Conservation (phyloP, 768 basidiomycete genomes). For the Termitomyces sp. region DNA sequence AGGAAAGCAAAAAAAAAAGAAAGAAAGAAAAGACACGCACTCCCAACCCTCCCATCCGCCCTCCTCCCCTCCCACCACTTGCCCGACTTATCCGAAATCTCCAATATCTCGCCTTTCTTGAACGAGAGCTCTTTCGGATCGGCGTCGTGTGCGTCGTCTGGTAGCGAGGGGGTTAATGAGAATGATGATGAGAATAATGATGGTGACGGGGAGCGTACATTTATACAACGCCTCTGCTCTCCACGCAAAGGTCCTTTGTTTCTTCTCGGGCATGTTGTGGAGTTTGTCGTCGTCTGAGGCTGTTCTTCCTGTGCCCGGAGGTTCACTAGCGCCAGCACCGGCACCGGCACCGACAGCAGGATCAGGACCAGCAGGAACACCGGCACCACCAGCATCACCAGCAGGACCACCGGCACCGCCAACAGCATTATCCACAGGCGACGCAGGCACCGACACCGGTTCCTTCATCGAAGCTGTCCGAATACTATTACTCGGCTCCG, state of each 20-base stretch:
- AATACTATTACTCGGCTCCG: no score
- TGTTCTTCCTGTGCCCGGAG: no score
- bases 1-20: not conserved
- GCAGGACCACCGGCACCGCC: not conserved
- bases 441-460: not conserved
- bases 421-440: not conserved
- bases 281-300: no score
- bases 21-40: slow-evolving; percentile 38
- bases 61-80: slow-evolving; percentile 87
- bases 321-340: no score
- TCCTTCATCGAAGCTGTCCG: not conserved
- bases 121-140: slow-evolving; percentile 90
- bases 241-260: not conserved
- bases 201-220: slow-evolving; percentile 1
- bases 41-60: slow-evolving; percentile 57
- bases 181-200: not conserved
- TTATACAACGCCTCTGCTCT: slow-evolving; percentile 10
- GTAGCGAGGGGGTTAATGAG: no score
- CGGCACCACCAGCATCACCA: no score
- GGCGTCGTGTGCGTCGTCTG: slow-evolving; percentile 60
- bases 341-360: no score
- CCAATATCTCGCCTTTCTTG: slow-evolving; percentile 77
- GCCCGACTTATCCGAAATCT: slow-evolving; percentile 73
- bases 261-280: not conserved
- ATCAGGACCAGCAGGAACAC: no score